Conservation (phyloP, 2,329 filamentous ascomycete genomes). For the Ascochyta lentis region DNA sequence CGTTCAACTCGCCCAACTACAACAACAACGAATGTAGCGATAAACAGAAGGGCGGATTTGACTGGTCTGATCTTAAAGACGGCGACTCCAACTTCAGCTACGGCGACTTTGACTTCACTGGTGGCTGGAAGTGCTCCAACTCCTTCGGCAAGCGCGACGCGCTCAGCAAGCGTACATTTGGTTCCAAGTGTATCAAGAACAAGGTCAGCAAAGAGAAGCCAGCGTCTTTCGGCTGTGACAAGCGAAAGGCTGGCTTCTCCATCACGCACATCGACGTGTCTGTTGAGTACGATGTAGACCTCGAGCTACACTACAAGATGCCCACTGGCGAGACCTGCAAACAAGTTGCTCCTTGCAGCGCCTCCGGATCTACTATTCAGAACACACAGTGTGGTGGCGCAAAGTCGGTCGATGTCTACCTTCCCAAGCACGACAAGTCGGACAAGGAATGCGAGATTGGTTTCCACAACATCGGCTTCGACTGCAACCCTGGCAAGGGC, state of each 20-base stretch:
- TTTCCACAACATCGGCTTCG: conserved; percentile 76
- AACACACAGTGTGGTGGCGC: conserved; percentile 95
- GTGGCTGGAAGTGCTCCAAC: conserved; percentile 72
- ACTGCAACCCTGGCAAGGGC: conserved; percentile 61
- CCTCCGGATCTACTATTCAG: conserved; percentile 68
- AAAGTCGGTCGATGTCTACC: conserved; percentile 74
- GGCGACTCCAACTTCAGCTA: conserved; percentile 64
- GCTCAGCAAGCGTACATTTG: conserved; percentile 54
- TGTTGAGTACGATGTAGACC: conserved; percentile 75
- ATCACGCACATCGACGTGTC: conserved; percentile 76
- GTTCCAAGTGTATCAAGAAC: conserved; percentile 52
- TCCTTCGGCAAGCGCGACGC: conserved; percentile 66
- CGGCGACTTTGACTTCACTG: conserved; percentile 68
- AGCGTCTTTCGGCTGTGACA: conserved; percentile 71
- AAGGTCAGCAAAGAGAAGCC: conserved; percentile 59
- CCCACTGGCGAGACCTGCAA: conserved; percentile 82
- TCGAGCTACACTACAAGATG: conserved; percentile 90
- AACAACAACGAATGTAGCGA: conserved; percentile 77
- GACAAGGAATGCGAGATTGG: conserved; percentile 70
- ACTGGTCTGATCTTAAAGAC: conserved; percentile 68
- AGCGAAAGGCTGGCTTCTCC: conserved; percentile 67
- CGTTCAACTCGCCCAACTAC: conserved; percentile 73
- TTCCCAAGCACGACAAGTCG: conserved; percentile 58
- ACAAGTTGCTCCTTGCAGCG: conserved; percentile 61
- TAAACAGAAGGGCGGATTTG: conserved; percentile 73